Evolutionary conservation across 768 basidiomycete genomes (phyloP), one percentile per base, ranked within the genome.

Genomic region (Termitomyces sp.): DNA sequence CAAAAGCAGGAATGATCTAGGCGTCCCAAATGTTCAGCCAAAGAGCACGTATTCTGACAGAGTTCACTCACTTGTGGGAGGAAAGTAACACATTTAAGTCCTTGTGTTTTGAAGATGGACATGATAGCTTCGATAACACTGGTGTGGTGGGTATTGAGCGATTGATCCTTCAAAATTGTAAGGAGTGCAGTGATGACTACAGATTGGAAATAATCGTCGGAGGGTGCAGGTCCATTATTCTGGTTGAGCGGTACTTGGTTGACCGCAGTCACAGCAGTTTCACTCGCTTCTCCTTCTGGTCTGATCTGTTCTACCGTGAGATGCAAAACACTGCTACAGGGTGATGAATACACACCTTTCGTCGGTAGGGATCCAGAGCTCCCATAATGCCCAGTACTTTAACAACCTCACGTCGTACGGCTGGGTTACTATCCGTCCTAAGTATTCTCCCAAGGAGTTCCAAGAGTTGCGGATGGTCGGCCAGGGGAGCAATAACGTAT

Each of bases 91-190:
- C 94, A 97, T 78, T 95, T 95, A 67, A 98, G 75, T 14, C 96
- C 95, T 67, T 98, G 95, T 0, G 95, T 97, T 72, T 95, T 95
- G 82, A 98, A 99, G 59, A 99, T 98, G 45, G 93, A 89, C 93
- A 98, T 98, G 63, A 99, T 90, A 1, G 95, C 95, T 69, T 98
- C 95, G 56, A 98, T 95, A 46, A 95, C 96, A 23, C 87, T 90
- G 65, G 97, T 90, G 65, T 98, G 95, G 64, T 92, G 88, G 55
- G 78, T 86, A 65, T 82, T 89, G 58, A 97, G 79, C 1, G 94
- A 86, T 53, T 91, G 87, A 68, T 99, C 97, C 67, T 87, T 91
- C 59, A 99, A 70, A 57, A 99, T 90, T 41, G 84, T 81, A 34
- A 98, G 80, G 10, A 99, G 80, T 0, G 94, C 83, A 27, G 85